Evolutionary conservation across 192 early-diverging fungal species (phyloP), one percentile per base, ranked within the genome.

Genomic region (Coemansia erecta): DNA sequence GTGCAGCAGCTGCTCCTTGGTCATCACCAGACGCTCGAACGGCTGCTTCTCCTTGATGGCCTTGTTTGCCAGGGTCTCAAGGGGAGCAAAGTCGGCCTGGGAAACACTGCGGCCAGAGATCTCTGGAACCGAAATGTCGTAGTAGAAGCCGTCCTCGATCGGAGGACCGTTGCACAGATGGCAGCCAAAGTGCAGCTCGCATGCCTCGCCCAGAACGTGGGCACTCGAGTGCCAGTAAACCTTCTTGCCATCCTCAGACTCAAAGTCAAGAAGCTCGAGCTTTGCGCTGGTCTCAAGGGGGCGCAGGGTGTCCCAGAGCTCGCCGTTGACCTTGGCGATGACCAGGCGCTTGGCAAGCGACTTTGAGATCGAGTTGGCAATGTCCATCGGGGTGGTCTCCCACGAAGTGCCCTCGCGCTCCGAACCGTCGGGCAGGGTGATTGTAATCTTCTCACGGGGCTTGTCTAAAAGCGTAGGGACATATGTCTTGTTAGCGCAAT

Each of bases 211-310:
- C 56, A 99, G 74, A 69, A 98, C 89, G 78, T 98, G 95, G 10
- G 97, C 97, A 58, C 90, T 91, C 22, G 95, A 98, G 81, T 98
- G 97, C 97, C 97, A 99, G 81, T 92, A 99, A 22, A 99, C 97
- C 80, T 79, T 84, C 78, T 91, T 92, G 54, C 89, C 97, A 65
- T 98, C 95, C 31, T 87, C 84, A 44, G 90, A 73, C 57, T 98
- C 94, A 83, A 99, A 99, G 70, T 94, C 94, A 35, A 99, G 78
- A 35, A 99, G 83, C 76, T 98, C 90, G 50, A 98, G 80, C 62
- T 64, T 71, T 73, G 89, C 89, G 18, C 85, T 86, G 22, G 62
- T 56, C 79, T 97, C 95, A 9, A 99, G 68, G 22, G 94, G 94
- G 51, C 97, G 85, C 61, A 81, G 64, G 40, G 95, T 84, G 82